Conservation (phyloP, 139 green algal genomes). For the Closterium sp. region DNA sequence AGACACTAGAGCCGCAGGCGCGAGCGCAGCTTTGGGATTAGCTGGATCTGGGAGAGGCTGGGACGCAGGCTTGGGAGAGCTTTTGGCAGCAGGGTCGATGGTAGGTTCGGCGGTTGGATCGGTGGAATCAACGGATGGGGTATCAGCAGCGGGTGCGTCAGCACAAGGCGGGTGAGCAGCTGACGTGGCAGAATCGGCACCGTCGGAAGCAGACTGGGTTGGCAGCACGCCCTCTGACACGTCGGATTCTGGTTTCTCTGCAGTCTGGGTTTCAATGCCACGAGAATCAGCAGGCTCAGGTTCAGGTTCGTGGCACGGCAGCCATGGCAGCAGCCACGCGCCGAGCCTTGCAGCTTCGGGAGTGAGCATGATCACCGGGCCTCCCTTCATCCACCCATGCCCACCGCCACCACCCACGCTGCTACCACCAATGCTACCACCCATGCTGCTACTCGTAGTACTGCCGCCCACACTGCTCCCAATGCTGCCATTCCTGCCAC, state of each 20-base stretch:
- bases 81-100: background rate
- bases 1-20: background rate
- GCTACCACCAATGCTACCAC: background rate
- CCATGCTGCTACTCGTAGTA: background rate
- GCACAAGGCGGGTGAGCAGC: background rate
- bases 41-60: background rate
- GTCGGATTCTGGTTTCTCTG: too few relatives aligned
- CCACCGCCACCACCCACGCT: background rate
- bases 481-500: background rate
- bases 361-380: conserved; percentile 1
- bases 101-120: background rate
- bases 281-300: background rate
- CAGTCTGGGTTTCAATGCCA: too few relatives aligned
- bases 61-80: background rate
- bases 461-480: background rate
- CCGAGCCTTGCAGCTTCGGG: background rate
- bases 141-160: background rate
- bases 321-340: conserved; percentile 3
- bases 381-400: background rate
- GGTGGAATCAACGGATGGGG: background rate
- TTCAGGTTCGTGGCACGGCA: background rate
- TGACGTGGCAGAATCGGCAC: background rate
- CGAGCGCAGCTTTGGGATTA: background rate
- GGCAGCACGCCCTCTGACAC: too few relatives aligned
- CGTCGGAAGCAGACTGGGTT: background rate